Evolutionary conservation across 495 filamentous ascomycete species (phyloP).

Genomic region (Diplogelasinospora grovesii): DNA sequence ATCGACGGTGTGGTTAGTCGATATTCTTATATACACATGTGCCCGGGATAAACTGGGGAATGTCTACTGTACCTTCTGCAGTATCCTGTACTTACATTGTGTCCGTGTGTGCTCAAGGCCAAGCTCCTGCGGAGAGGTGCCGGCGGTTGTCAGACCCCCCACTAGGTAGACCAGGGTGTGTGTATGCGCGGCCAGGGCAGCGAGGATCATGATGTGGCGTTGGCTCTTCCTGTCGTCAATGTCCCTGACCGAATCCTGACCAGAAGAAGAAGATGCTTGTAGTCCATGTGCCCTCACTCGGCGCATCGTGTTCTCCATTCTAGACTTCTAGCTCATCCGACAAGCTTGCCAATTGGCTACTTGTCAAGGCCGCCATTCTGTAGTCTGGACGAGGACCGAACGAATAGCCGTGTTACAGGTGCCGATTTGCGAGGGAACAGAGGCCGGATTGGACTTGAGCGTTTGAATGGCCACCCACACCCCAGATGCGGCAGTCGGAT

Average conservation of each 20-base stretch:
- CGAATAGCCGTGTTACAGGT: background rate
- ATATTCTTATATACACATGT: slow-evolving; percentile 1
- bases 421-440: background rate
- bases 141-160: slow-evolving; percentile 14
- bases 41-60: background rate
- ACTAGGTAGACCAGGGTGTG: slow-evolving; percentile 13
- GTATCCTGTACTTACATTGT: background rate
- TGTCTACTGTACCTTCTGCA: background rate
- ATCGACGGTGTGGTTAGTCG: background rate
- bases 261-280: no score
- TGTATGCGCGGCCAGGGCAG: slow-evolving; percentile 1
- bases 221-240: no score
- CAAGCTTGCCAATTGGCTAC: no score
- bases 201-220: slow-evolving; percentile 14
- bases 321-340: no score
- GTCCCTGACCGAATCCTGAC: slow-evolving; percentile 2
- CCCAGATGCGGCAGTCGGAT: background rate
- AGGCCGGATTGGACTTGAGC: background rate
- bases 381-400: no score
- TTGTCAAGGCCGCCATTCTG: no score
- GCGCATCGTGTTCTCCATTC: no score
- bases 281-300: no score
- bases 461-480: background rate
- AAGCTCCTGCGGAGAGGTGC: slow-evolving; percentile 13
- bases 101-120: slow-evolving; percentile 1